These are phyloP conservation scores for Crucihimalaya himalaica DNA, from an alignment of 345 rosid species.

Conservation along the genomic window DNA sequence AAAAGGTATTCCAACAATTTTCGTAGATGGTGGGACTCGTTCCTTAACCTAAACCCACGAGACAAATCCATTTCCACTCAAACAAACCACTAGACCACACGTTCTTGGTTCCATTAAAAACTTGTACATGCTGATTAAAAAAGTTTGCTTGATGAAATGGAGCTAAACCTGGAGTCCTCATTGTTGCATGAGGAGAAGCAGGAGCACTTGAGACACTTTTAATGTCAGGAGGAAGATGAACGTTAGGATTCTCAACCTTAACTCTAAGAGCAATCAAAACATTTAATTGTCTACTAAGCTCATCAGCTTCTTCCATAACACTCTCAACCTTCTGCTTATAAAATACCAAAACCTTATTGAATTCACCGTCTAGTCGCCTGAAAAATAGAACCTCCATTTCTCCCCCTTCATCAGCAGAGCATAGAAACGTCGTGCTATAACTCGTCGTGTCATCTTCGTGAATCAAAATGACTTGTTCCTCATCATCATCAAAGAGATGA, in stretches of 20 bases:
- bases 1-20: neutral
- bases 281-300: conserved; percentile 70
- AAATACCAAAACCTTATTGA: conserved; percentile 62
- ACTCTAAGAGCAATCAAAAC: conserved; percentile 75
- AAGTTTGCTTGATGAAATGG: neutral
- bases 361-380: conserved; percentile 61
- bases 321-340: conserved; percentile 55
- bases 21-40: neutral
- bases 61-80: neutral
- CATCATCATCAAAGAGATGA: conserved; percentile 41
- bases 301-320: conserved; percentile 65
- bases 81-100: neutral
- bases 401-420: conserved; percentile 59
- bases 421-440: conserved; percentile 55
- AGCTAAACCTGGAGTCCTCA: conserved; percentile 29
- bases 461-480: conserved; percentile 62
- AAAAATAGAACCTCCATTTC: conserved; percentile 61
- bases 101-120: neutral
- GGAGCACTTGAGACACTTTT: conserved; percentile 25
- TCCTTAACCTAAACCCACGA: neutral
- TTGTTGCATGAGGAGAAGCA: conserved; percentile 34
- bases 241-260: conserved; percentile 56
- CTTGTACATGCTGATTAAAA: neutral
- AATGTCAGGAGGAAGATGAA: conserved; percentile 26
- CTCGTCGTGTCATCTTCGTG: conserved; percentile 25